Evolutionary conservation across 257 asterid genomes (phyloP).

Genomic region (Henckelia pumila): DNA sequence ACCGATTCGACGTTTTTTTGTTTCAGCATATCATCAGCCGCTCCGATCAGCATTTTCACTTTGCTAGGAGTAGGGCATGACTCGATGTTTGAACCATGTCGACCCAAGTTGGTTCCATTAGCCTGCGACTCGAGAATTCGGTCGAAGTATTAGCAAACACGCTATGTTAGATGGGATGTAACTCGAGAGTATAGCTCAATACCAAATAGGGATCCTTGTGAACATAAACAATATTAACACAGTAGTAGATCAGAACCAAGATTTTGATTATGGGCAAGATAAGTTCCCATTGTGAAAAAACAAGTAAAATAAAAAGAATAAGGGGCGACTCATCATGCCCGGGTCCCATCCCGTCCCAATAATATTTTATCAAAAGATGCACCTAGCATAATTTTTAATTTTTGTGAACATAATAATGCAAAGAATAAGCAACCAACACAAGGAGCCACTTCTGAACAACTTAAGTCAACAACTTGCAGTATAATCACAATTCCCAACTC

Average conservation of each 20-base stretch:
- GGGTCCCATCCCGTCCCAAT: background rate
- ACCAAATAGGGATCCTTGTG: no score
- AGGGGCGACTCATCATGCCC: background rate
- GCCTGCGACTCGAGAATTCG: constrained; percentile 39
- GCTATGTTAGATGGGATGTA: background rate
- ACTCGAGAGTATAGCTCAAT: no score
- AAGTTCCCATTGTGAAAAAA: no score
- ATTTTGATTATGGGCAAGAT: no score
- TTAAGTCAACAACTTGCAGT: background rate
- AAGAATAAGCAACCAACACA: constrained; percentile 6
- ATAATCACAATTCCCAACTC: constrained; percentile 23
- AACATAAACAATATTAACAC: no score
- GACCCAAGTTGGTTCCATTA: constrained; percentile 59
- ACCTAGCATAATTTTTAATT: background rate
- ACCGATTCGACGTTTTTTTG: constrained; percentile 84
- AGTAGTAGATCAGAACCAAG: no score
- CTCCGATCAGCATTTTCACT: constrained; percentile 44
- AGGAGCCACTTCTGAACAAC: background rate
- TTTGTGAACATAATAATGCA: background rate
- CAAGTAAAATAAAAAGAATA: no score
- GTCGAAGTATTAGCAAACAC: background rate
- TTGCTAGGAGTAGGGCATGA: constrained; percentile 60
- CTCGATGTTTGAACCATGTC: constrained; percentile 56
- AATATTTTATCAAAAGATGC: background rate
- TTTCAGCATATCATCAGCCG: constrained; percentile 82